Percentiles rank a stretch among this genome's conserved stretches.
phyloP scores from a whole-genome alignment of 2,329 filamentous ascomycete species.

The Apiospora rasikravindrae region DNA sequence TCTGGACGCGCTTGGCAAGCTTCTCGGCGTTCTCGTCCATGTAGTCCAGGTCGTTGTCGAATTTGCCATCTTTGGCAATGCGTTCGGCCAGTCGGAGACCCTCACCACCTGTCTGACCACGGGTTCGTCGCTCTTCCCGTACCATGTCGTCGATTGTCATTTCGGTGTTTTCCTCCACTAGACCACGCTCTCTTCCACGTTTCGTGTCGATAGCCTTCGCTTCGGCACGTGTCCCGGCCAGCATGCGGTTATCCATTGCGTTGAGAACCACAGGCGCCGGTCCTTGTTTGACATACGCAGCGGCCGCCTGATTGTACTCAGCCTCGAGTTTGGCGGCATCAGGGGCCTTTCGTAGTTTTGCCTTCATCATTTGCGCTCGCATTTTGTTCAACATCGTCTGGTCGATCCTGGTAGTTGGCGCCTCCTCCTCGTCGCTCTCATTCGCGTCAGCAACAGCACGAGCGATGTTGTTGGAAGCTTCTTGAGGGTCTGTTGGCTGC shows the following conservation, averaged over 20 bases:
- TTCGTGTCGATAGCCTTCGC: constrained; percentile 80
- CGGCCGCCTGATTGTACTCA: constrained; percentile 80
- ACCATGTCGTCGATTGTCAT: constrained; percentile 99
- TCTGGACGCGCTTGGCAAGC: constrained; percentile 84
- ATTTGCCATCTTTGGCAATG: constrained; percentile 91
- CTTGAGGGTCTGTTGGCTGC: constrained; percentile 53
- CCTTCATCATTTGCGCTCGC: constrained; percentile 95
- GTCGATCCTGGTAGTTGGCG: constrained; percentile 63
- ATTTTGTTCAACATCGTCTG: constrained; percentile 85
- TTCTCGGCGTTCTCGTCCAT: constrained; percentile 96
- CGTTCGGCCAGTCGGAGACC: constrained; percentile 84
- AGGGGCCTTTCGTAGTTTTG: constrained; percentile 79
- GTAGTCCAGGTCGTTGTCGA: constrained; percentile 92
- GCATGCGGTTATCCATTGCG: constrained; percentile 86
- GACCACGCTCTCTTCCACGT: constrained; percentile 81
- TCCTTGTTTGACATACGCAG: constrained; percentile 61
- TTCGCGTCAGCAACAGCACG: constrained; percentile 41
- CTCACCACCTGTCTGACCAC: constrained; percentile 78
- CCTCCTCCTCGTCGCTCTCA: background rate
- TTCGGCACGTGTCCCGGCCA: constrained; percentile 76
- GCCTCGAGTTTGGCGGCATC: constrained; percentile 79
- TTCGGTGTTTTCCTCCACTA: constrained; percentile 89
- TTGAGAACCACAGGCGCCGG: constrained; percentile 79
- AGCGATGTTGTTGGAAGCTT: constrained; percentile 62
- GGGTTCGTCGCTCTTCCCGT: constrained; percentile 86